phyloP scores from a whole-genome alignment of 352 stramenopile genomes.

The Phytophthora pini region DNA sequence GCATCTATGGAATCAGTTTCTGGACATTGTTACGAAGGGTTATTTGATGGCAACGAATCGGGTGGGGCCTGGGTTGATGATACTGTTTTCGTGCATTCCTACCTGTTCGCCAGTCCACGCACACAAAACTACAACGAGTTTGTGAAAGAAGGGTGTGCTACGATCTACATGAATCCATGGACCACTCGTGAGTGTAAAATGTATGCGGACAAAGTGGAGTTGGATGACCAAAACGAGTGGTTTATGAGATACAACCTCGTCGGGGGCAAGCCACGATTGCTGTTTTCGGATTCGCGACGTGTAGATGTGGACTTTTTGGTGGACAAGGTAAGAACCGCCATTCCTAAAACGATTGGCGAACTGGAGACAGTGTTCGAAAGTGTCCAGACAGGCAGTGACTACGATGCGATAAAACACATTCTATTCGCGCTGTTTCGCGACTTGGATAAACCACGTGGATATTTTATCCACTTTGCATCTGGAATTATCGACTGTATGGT shows the following conservation, averaged over 20 bases:
- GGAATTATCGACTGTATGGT: conserved; percentile 18
- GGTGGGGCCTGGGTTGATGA: too few species aligned
- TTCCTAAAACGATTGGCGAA: too few species aligned
- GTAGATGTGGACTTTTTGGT: too few species aligned
- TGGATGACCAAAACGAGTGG: conserved; percentile 26
- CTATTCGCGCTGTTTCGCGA: conserved; percentile 10
- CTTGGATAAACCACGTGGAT: not conserved
- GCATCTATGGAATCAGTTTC: not conserved
- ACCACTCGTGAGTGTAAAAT: conserved; percentile 26
- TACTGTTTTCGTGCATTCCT: conserved; percentile 1
- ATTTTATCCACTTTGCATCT: conserved; percentile 15
- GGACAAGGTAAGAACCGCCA: too few species aligned
- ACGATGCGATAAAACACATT: conserved; percentile 14
- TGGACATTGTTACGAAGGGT: conserved; percentile 13
- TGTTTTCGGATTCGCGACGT: conserved; percentile 14
- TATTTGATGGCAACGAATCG: conserved; percentile 21
- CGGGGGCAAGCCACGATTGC: conserved; percentile 32
- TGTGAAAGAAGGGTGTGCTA: conserved; percentile 29
- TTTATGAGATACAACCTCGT: conserved; percentile 30
- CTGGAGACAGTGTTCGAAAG: not conserved
- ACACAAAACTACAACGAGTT: conserved; percentile 31
- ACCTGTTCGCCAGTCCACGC: conserved; percentile 33
- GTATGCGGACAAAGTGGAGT: conserved; percentile 16
- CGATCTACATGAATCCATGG: conserved; percentile 43
- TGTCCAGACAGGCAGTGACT: not conserved